These are phyloP conservation scores for Monoraphidium neglectum DNA, from an alignment of 139 green algal species.

Conservation along the genomic window DNA sequence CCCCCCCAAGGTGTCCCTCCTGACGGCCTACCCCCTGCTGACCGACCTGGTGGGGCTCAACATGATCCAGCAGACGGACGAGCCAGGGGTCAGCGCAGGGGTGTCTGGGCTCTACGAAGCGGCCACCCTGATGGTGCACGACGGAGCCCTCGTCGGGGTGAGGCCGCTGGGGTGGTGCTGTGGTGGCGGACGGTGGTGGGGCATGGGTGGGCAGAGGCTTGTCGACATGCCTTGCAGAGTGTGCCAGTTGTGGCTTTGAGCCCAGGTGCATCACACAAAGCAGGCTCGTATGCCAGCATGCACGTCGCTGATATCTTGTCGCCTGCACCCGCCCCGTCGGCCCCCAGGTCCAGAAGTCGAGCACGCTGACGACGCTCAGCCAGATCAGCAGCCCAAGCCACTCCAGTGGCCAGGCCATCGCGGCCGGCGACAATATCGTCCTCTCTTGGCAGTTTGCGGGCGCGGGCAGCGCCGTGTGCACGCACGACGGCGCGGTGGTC, in stretches of 20 bases:
- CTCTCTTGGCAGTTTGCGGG: neutral
- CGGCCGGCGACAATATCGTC: neutral
- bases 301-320: no score
- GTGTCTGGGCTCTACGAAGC: neutral
- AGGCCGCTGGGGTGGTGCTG: no score
- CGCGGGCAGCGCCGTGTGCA: neutral
- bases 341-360: neutral
- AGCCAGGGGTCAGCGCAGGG: neutral
- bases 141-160: neutral
- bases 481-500: neutral
- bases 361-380: neutral
- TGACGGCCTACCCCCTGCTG: neutral
- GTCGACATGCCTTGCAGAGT: no score
- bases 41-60: neutral
- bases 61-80: neutral
- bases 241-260: no score
- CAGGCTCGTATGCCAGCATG: no score
- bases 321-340: no score
- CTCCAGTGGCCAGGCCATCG: no score
- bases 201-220: no score
- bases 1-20: no score
- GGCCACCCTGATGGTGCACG: neutral
- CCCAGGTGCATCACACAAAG: no score
- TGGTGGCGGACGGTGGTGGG: no score
- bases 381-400: conserved; percentile 21